A percentile compares a stretch with the other conserved stretches of the same genome.
These are phyloP conservation scores for Raphidocelis subcapitata DNA, from an alignment of 139 green algal species.

Conservation along the genomic window DNA sequence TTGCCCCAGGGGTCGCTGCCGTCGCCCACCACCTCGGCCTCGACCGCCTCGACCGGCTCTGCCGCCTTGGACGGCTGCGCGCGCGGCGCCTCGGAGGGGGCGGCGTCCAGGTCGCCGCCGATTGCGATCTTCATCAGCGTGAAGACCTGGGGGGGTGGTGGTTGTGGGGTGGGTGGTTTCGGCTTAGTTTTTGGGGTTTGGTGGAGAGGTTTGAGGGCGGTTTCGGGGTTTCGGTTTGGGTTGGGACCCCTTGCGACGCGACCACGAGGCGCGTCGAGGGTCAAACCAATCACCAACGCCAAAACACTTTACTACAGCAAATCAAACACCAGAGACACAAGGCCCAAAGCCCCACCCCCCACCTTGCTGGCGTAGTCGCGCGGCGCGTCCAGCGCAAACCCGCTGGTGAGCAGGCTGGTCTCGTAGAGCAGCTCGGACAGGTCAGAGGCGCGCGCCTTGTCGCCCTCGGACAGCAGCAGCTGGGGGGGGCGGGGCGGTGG, in stretches of 20 bases:
- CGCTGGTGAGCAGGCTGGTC: conserved; percentile 81
- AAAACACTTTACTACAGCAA: too few species aligned
- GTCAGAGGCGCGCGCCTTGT: conserved; percentile 49
- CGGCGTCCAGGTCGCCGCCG: conserved; percentile 22
- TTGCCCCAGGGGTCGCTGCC: conserved; percentile 30
- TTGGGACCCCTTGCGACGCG: too few species aligned
- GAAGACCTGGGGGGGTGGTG: conserved; percentile 11
- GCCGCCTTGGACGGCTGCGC: conserved; percentile 4
- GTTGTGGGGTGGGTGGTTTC: too few species aligned
- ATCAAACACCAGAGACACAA: too few species aligned
- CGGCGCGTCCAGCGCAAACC: conserved; percentile 70
- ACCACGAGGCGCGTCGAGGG: too few species aligned
- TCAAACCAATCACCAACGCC: too few species aligned
- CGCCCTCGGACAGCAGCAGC: conserved; percentile 40
- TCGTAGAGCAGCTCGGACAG: conserved; percentile 89
- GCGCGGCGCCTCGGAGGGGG: background rate
- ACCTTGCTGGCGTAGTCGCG: conserved; percentile 74
- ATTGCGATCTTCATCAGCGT: conserved; percentile 32
- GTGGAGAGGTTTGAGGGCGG: too few species aligned
- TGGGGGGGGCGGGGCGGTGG: background rate
- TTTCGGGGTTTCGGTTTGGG: too few species aligned
- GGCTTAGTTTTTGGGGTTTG: too few species aligned
- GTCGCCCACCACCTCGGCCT: conserved; percentile 29
- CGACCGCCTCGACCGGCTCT: conserved; percentile 5
- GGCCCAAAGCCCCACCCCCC: too few species aligned